These are phyloP conservation scores for Botrytis fabae DNA, from an alignment of 2,329 filamentous ascomycete genomes.

Conservation along the genomic window DNA sequence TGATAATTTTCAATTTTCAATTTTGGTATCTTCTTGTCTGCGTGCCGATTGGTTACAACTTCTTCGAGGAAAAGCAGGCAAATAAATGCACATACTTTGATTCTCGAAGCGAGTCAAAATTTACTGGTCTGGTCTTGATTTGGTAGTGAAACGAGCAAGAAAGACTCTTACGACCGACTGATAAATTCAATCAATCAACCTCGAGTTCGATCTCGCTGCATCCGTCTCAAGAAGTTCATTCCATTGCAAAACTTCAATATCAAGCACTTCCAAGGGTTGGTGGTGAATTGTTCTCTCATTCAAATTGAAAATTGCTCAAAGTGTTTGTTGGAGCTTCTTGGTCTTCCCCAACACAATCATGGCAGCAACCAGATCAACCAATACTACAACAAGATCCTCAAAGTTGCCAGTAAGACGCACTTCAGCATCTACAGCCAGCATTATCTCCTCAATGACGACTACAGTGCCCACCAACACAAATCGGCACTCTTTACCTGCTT, in stretches of 20 bases:
- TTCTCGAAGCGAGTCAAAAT: neutral
- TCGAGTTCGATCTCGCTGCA: neutral
- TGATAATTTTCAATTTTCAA: neutral
- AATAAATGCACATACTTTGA: neutral
- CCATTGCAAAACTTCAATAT: neutral
- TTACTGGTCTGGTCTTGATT: neutral
- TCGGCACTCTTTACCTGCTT: constrained; percentile 12
- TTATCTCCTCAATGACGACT: constrained; percentile 16
- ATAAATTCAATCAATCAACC: neutral
- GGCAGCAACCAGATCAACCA: constrained; percentile 8
- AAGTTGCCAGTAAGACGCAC: constrained; percentile 6
- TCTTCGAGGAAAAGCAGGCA: neutral
- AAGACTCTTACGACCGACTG: neutral
- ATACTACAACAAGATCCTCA: neutral
- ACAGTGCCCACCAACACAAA: constrained; percentile 1
- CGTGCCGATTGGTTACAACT: neutral
- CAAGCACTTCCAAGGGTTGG: neutral
- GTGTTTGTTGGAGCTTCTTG: constrained; percentile 8
- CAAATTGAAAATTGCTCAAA: neutral
- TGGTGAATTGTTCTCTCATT: constrained; percentile 4
- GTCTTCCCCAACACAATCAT: constrained; percentile 9
- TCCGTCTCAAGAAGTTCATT: neutral
- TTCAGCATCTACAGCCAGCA: constrained; percentile 17
- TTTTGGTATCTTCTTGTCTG: neutral
- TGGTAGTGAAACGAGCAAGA: neutral